Evolutionary conservation across 176 grass and related monocot species (phyloP), one percentile per base, ranked within the genome.

Genomic region (Themeda triandra): DNA sequence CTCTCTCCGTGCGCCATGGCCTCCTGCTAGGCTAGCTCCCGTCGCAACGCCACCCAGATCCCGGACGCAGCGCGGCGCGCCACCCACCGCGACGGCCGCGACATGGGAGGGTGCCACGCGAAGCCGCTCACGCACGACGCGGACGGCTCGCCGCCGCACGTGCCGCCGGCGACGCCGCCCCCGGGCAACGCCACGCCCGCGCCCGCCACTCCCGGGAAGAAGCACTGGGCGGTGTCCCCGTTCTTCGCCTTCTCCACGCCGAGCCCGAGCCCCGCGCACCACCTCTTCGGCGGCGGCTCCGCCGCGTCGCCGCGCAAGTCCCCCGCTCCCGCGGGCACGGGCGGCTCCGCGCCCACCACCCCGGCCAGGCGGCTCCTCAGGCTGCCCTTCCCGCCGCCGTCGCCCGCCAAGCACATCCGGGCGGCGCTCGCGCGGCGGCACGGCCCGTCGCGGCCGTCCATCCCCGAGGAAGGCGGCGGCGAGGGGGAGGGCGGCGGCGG

Each of bases 391-490:
- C 85, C 88, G 37, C 72, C 93, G 6, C 76, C 85, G 4, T 88
- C 87, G 2, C 83, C 93, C 12, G 74, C 93, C 33, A 82, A 94
- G 86, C 89, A 94, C 86, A 94, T 94, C 77, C 78, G 86, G 48
- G 86, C 90, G 44, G 86, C 89, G 31, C 86, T 94, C 66, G 89
- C 92, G 23, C 60, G 92, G 76, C 77, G 92, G 4, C 89, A 91
- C 41, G 89, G 89, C 0, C 69, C 87, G 10, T 7, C 88, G 19
- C 54, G 80, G 3, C 59, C 82, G 11, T 41, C 86, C 23, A 80
- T 88, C 33, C 49, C 83, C 28, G 84, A 86, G 82, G 86, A 90
- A 13, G 72, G 69, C 7, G 81, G 77, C 41, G 70, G 33, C 24
- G 63, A 69, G 64, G 44, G 33, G 29, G 75, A 75, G 13, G 33